phyloP scores from a whole-genome alignment of 2,329 filamentous ascomycete species.

The Scortechinia acanthostroma region DNA sequence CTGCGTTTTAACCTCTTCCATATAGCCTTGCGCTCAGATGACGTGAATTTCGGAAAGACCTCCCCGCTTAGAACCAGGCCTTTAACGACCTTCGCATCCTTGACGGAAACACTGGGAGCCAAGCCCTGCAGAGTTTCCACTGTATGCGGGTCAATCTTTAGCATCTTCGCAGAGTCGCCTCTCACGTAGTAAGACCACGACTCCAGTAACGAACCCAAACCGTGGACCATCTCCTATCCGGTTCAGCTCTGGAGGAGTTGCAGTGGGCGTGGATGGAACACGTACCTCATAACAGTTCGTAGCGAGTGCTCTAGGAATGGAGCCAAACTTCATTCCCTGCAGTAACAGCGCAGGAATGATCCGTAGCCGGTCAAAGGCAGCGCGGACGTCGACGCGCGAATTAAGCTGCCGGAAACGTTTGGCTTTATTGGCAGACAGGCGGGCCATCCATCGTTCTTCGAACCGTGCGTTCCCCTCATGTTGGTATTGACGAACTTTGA shows the following conservation, averaged over 20 bases:
- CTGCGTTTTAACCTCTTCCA: constrained; percentile 11
- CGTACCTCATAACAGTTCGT: constrained; percentile 19
- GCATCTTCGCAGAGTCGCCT: constrained; percentile 11
- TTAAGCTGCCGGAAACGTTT: constrained; percentile 10
- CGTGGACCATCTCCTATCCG: constrained; percentile 17
- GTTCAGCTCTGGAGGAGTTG: no score
- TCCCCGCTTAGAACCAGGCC: constrained; percentile 14
- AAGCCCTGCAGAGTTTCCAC: constrained; percentile 19
- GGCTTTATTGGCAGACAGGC: constrained; percentile 9
- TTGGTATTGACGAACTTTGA: constrained; percentile 8
- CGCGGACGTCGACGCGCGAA: constrained; percentile 10
- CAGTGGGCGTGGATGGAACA: constrained; percentile 8
- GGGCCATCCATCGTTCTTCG: constrained; percentile 10
- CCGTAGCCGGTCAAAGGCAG: constrained; percentile 17
- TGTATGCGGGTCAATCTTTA: constrained; percentile 14
- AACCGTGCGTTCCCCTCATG: constrained; percentile 5
- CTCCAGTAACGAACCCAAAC: constrained; percentile 16
- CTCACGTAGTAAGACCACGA: constrained; percentile 19
- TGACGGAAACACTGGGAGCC: constrained; percentile 12
- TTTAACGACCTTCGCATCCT: constrained; percentile 13
- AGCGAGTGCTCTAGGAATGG: constrained; percentile 13
- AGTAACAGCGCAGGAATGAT: constrained; percentile 16
- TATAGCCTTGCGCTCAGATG: constrained; percentile 14
- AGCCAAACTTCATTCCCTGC: constrained; percentile 16
- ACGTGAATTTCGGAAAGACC: constrained; percentile 17